Evolutionary conservation across 306 rosid genomes (phyloP).

Genomic region (Fagus sylvatica): DNA sequence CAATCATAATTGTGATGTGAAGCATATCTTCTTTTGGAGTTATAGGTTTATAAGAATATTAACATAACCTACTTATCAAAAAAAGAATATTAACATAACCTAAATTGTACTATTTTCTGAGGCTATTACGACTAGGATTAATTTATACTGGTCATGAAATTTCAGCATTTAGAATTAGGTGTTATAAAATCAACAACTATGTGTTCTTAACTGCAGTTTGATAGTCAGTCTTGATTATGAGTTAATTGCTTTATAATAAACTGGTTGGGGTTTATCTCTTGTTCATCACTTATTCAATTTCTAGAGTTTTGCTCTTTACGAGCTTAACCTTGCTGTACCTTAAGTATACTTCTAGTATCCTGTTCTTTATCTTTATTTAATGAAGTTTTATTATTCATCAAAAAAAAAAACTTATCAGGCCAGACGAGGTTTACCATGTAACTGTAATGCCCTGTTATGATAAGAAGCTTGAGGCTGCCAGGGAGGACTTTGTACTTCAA

Average conservation of each 20-base stretch:
- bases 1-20: not conserved
- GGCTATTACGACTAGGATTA: not conserved
- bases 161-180: not conserved
- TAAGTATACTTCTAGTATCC: too few species aligned
- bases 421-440: conserved; percentile 84
- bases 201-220: not conserved
- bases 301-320: too few species aligned
- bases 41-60: not conserved
- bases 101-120: not conserved
- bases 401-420: conserved; percentile 42
- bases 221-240: not conserved
- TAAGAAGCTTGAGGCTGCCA: conserved; percentile 93
- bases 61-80: not conserved
- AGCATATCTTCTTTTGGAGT: not conserved
- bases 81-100: not conserved
- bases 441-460: conserved; percentile 99
- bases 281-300: too few species aligned
- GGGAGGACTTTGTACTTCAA: conserved; percentile 81
- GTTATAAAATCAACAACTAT: not conserved
- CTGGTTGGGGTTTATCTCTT: too few species aligned
- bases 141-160: not conserved
- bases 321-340: too few species aligned
- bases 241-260: not conserved
- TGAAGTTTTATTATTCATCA: too few species aligned
- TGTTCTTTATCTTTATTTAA: too few species aligned